Evolutionary conservation across 257 asterid species (phyloP).

Genomic region (Solanum appendiculatum): DNA sequence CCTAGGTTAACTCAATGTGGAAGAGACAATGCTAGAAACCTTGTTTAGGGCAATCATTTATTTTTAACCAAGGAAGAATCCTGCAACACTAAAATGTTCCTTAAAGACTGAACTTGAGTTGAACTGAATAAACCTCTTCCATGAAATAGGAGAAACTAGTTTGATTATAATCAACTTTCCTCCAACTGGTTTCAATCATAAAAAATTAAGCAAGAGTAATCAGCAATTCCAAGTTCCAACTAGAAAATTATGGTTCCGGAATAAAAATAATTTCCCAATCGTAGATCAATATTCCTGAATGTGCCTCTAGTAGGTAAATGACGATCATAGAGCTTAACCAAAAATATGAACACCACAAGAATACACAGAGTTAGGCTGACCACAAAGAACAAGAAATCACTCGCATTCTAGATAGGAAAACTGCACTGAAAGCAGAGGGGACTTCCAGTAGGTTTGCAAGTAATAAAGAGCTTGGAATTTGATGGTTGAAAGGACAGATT

Average conservation of each 20-base stretch:
- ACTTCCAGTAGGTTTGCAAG: background rate
- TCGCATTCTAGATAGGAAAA: background rate
- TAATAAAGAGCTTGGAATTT: background rate
- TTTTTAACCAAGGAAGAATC: background rate
- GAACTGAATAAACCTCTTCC: background rate
- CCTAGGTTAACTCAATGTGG: background rate
- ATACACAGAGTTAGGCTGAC: background rate
- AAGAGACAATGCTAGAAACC: background rate
- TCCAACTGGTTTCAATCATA: background rate
- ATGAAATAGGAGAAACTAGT: background rate
- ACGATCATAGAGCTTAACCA: background rate
- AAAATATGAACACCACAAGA: background rate
- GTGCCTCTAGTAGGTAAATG: background rate
- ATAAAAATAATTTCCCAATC: background rate
- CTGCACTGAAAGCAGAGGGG: background rate
- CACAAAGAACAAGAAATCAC: background rate
- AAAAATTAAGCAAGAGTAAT: background rate
- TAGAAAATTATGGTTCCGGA: background rate
- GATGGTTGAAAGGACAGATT: background rate
- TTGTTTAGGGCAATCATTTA: background rate
- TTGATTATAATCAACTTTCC: background rate
- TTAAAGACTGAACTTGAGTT: background rate
- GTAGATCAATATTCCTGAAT: background rate
- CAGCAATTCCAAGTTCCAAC: background rate
- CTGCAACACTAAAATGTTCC: background rate